A percentile compares a stretch with the other conserved stretches of the same genome.
Evolutionary conservation across 257 asterid genomes (phyloP).

Genomic region (Galeopsis tetrahit): DNA sequence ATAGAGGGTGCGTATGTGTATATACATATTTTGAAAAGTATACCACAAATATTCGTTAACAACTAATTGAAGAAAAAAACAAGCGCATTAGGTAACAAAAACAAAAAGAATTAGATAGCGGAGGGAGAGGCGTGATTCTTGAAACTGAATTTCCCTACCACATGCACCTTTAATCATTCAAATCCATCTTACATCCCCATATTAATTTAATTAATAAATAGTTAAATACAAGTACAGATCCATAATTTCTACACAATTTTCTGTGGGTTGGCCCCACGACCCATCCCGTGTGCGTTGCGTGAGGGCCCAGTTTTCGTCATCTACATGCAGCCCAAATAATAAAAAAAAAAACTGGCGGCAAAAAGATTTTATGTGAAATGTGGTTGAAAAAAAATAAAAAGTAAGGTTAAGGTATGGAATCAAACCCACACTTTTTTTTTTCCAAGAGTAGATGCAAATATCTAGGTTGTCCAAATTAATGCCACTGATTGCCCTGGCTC

Average conservation of each 20-base stretch:
- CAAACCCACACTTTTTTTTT: not conserved
- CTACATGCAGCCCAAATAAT: not conserved
- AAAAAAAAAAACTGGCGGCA: not conserved
- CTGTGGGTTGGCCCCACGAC: not conserved
- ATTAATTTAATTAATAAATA: too few relatives aligned
- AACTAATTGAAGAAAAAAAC: too few relatives aligned
- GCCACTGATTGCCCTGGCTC: not conserved
- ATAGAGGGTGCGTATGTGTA: too few relatives aligned
- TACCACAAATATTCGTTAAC: not conserved
- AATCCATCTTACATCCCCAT: not conserved
- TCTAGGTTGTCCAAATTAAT: slow-evolving; percentile 22
- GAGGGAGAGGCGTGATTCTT: slow-evolving; percentile 31
- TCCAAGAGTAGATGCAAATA: slow-evolving; percentile 30
- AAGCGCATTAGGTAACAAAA: slow-evolving; percentile 20
- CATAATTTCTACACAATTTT: not conserved
- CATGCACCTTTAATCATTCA: not conserved
- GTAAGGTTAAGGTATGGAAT: not conserved
- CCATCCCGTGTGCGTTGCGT: not conserved
- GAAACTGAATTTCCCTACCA: not conserved
- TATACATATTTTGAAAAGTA: too few relatives aligned
- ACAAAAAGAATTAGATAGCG: not conserved
- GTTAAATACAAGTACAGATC: not conserved
- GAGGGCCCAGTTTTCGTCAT: not conserved
- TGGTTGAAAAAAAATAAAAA: slow-evolving; percentile 17
- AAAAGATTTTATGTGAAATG: slow-evolving; percentile 20